Percentiles rank a stretch among this genome's conserved stretches.
Evolutionary conservation across 2,329 filamentous ascomycete genomes (phyloP).

Genomic region (Seiridium unicorne): DNA sequence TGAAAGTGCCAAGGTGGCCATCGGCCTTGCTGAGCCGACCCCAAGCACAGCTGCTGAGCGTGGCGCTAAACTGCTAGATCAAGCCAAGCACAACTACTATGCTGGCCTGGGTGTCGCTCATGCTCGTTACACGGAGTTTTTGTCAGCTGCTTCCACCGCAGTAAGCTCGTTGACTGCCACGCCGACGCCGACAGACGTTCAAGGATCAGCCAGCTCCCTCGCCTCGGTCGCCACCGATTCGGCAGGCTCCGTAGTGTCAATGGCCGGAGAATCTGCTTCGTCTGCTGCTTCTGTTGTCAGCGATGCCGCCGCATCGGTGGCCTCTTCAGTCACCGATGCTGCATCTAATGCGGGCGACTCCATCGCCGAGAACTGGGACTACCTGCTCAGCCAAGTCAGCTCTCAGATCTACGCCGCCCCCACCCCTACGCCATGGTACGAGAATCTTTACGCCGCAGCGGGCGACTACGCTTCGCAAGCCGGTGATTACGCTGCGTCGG

Average conservation of each 20-base stretch:
- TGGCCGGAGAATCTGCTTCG: slow-evolving; percentile 44
- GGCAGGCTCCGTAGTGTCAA: slow-evolving; percentile 42
- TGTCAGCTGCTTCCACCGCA: slow-evolving; percentile 69
- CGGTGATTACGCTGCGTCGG: slow-evolving; percentile 16
- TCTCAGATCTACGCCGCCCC: slow-evolving; percentile 69
- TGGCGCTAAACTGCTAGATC: slow-evolving; percentile 59
- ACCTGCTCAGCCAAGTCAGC: slow-evolving; percentile 63
- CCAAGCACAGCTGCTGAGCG: slow-evolving; percentile 43
- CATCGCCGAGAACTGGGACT: slow-evolving; percentile 57
- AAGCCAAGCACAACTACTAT: slow-evolving; percentile 68
- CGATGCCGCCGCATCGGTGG: slow-evolving; percentile 49
- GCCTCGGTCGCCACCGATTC: slow-evolving; percentile 48
- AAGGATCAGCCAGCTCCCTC: slow-evolving; percentile 42
- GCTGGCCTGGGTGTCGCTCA: slow-evolving; percentile 77
- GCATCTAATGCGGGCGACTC: slow-evolving; percentile 36
- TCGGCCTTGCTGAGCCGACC: slow-evolving; percentile 62
- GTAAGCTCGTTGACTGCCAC: slow-evolving; percentile 59
- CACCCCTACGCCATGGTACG: slow-evolving; percentile 56
- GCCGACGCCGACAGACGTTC: slow-evolving; percentile 57
- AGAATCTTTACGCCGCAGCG: slow-evolving; percentile 43
- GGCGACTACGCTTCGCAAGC: slow-evolving; percentile 47
- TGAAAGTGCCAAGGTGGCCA: slow-evolving; percentile 63
- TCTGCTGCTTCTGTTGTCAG: slow-evolving; percentile 42
- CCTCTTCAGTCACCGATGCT: slow-evolving; percentile 44
- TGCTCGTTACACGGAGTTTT: slow-evolving; percentile 73